Base-by-base conservation (phyloP, 2,329 filamentous ascomycete genomes). In the Colletotrichum camelliae region DNA sequence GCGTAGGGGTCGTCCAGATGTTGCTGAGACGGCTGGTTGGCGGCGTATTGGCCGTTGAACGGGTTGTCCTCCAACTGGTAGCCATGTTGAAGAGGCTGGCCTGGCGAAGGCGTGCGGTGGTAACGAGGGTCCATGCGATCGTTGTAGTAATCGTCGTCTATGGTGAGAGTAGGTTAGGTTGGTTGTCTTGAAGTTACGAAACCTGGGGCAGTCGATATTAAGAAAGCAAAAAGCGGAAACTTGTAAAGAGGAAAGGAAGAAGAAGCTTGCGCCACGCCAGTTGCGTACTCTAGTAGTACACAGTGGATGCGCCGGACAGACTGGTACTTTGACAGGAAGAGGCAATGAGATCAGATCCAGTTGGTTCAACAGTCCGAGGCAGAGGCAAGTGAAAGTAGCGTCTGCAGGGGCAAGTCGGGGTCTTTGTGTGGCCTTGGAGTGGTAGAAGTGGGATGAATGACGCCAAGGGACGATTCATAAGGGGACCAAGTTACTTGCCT, bases 31-130 rank as follows among this genome's bases (percentile, higher is more conserved):
- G 81, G 80, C 75, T 86, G 89, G n/a, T 52, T 52, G 43, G 43
- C 43, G 43, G 43, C 43, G 43, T 76, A 71, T 18, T 57, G 61
- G 24, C 52, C 58, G 39, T 85, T 88, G 82, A 95, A 96, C 10
- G 93, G 92, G 78, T 93, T 91, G 83, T 98, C 94, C 60, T 97
- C 93, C 62, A 97, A 90, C 82, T 97, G 94, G 84, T 98, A 98
- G 78, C 93, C 91, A 80, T 93, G 91, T 75, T 91, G 91, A 18
- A 94, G 86, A 33, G 94, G 94, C 79, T 95, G 93, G 65, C 92
- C 93, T 39, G 95, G 95, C 62, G 95, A 97, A 69, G 95, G 94
- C 72, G 94, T 92, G 79, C 93, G 91, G 84, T 90, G 88, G 89
- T 72, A 80, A 75, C 85, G 83, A 79, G 85, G 87, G 81, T 92